Evolutionary conservation across 306 rosid species (phyloP).

Genomic region (Datisca glomerata): DNA sequence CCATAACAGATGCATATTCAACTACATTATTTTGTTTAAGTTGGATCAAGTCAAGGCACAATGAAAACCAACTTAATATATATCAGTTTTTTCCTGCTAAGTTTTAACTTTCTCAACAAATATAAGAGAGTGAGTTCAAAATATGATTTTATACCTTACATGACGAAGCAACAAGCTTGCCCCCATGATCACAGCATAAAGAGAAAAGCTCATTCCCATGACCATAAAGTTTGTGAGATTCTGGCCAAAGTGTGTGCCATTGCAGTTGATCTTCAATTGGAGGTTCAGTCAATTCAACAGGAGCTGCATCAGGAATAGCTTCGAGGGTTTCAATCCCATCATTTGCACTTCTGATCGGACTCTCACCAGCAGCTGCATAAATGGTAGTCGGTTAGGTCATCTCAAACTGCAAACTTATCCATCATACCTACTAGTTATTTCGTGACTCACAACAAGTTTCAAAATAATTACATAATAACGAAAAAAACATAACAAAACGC

Average conservation of each 20-base stretch:
- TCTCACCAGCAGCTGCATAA: slow-evolving; percentile 45
- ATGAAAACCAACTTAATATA: too few species aligned
- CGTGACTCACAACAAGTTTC: too few species aligned
- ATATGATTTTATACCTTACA: slow-evolving; percentile 73
- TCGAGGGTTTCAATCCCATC: slow-evolving; percentile 73
- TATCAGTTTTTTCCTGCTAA: too few species aligned
- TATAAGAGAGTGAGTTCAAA: too few species aligned
- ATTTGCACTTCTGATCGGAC: slow-evolving; percentile 30
- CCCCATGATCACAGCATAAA: slow-evolving; percentile 71
- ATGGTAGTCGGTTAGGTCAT: slow-evolving; percentile 13
- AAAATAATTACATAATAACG: too few species aligned
- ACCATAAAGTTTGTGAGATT: slow-evolving; percentile 94
- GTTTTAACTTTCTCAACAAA: too few species aligned
- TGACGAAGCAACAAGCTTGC: slow-evolving; percentile 86
- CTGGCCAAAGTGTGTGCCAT: slow-evolving; percentile 99
- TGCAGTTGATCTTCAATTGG: slow-evolving; percentile 96
- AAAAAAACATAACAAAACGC: too few species aligned
- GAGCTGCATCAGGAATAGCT: slow-evolving; percentile 85
- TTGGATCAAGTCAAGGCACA: too few species aligned
- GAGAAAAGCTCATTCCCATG: slow-evolving; percentile 94
- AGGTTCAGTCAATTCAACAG: slow-evolving; percentile 69
- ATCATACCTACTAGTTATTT: too few species aligned
- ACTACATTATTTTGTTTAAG: too few species aligned
- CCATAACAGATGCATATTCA: too few species aligned
- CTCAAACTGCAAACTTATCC: slow-evolving; percentile 1